Evolutionary conservation across 352 stramenopile genomes (phyloP).

Genomic region (Elongisporangium senticosum): DNA sequence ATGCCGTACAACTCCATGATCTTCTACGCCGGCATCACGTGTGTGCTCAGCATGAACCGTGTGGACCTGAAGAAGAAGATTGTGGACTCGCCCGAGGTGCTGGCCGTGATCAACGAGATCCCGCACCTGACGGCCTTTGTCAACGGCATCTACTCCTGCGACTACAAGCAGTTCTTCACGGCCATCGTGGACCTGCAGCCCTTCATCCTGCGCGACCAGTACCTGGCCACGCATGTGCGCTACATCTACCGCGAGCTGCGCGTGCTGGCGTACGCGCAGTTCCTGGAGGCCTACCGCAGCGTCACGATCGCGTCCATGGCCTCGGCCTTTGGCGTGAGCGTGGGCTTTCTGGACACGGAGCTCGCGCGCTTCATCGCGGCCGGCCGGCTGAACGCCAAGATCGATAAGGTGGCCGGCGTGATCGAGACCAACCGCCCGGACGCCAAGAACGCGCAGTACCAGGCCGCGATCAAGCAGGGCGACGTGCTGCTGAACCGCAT

Average conservation of each 20-base stretch:
- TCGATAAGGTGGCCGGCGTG: conserved; percentile 98
- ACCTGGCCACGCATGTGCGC: conserved; percentile 88
- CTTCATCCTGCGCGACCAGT: conserved; percentile 89
- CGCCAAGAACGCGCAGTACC: conserved; percentile 98
- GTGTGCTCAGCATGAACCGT: conserved; percentile 90
- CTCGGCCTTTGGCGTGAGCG: conserved; percentile 92
- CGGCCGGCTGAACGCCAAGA: conserved; percentile 96
- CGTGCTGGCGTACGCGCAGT: conserved; percentile 97
- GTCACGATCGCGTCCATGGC: conserved; percentile 97
- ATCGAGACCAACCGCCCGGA: conserved; percentile 98
- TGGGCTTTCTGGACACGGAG: conserved; percentile 95
- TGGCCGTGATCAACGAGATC: conserved; percentile 85
- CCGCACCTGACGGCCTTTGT: conserved; percentile 83
- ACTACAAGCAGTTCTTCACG: conserved; percentile 97
- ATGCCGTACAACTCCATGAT: conserved; percentile 98
- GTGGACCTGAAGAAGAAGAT: conserved; percentile 97
- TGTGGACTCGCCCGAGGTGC: conserved; percentile 96
- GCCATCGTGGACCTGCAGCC: conserved; percentile 86
- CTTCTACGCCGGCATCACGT: conserved; percentile 96
- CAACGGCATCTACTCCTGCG: conserved; percentile 95
- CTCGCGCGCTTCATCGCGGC: conserved; percentile 97
- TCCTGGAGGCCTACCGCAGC: conserved; percentile 96
- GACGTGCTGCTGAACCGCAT: conserved; percentile 98
- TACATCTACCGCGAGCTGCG: conserved; percentile 97
- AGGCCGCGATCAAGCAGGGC: conserved; percentile 98